Evolutionary conservation across 2,329 filamentous ascomycete genomes (phyloP), one percentile per base, ranked within the genome.

Genomic region (Colletotrichum sp.): DNA sequence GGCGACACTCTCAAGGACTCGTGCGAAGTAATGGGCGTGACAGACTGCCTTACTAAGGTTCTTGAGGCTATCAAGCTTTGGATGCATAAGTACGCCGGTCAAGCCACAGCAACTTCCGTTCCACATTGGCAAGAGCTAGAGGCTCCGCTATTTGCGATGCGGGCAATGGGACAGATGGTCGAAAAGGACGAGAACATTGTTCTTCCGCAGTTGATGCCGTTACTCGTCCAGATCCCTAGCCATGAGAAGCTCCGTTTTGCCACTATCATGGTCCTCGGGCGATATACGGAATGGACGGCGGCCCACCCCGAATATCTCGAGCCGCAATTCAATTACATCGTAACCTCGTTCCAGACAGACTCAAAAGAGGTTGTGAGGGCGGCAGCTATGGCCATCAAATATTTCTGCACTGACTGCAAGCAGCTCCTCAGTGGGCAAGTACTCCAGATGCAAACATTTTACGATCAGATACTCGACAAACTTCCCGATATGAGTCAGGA

Each of bases 161-260:
- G 97, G 67, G 97, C 97, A 0, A 96, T 99, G 92, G 97, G 97
- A 7, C 94, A 96, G 74, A 98, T 99, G 95, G 96, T 99, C 15
- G 94, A 96, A 71, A 93, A 93, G 75, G 94, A 98, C 65, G 97
- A 99, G 84, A 93, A 90, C 79, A 93, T 95, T 52, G 95, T 99
- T 80, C 89, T 99, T 55, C 95, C 96, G 5, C 95, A 96, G 82
- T 92, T 99, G 18, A 98, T 99, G 87, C 96, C 96, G 22, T 89
- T 99, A 72, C 92, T 99, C 77, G 95, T 98, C 13, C 95, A 98
- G 82, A 98, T 99, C 76, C 97, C 97, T 0, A 93, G 95, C 81
- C 97, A 99, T 81, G 95, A 99, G 85, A 99, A 99, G 87, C 91
- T 99, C n/a, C 95, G 96, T 9, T 99, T 99, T 85, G 96, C 98